Evolutionary conservation across 1,284 basidiomycete genomes (phyloP), one percentile per base, ranked within the genome.

Genomic region (Heterobasidion irregulare): DNA sequence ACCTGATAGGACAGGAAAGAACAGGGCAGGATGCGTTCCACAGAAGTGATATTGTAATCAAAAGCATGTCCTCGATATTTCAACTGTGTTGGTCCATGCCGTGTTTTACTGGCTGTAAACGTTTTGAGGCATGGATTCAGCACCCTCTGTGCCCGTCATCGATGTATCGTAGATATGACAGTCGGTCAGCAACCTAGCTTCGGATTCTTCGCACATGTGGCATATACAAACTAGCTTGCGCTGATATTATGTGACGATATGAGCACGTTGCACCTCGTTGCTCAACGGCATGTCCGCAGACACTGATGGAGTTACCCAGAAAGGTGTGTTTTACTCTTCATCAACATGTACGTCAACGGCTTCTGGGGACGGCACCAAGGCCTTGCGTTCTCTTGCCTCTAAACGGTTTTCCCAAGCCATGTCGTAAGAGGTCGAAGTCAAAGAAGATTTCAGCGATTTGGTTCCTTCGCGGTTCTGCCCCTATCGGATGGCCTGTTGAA

Each of bases 221-320:
- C 38, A 12, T 41, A 10, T 41, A 12, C n/a, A n/a, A 41, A 26
- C 15, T 26, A 7, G 47, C 16, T 35, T 32, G 15, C n/a, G 36
- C 49, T 50, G 49, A 50, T 38, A 50, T 50, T 50, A 50, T 50
- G 49, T 50, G 13, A 35, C 49, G 49, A 50, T 50, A 50, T 34
- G 49, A 16, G 33, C 49, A 32, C 35, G 33, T 16, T 35, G 49
- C 36, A 16, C 49, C 49, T 50, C 33, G 36, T 50, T 18, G 16
- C 19, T 13, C n/a, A 19, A 7, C 35, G 13, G 35, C 16, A 18
- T 35, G 35, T 10, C 33, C n/a, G 16, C 49, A 36, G 36, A 18
- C 49, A 36, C 33, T 6, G 33, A 35, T 35, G 33, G 35, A 32
- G 36, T 35, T 35, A 13, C n/a, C 38, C 38, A 12, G 10, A 4